Percentiles rank a stretch among this genome's conserved stretches.
phyloP scores from a whole-genome alignment of 2,329 filamentous ascomycete species.

The Calonectria pseudoreteaudii region DNA sequence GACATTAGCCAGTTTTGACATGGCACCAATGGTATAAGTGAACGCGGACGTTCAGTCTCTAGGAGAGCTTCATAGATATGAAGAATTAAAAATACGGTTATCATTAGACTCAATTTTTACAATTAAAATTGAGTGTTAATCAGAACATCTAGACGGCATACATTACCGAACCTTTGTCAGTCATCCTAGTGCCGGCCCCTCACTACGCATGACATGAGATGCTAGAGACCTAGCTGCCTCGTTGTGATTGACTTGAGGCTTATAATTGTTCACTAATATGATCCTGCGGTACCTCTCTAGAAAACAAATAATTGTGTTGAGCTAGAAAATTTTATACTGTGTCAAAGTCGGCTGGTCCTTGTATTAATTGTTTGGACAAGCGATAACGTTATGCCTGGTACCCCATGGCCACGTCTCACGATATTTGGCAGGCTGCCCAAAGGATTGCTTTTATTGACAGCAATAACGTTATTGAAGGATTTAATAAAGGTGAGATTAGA shows the following conservation, averaged over 20 bases:
- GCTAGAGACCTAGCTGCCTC: too few relatives aligned
- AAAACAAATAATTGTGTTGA: background rate
- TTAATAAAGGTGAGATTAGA: background rate
- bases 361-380: background rate
- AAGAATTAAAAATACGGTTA: background rate
- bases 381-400: background rate
- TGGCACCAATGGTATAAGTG: background rate
- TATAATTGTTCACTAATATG: background rate
- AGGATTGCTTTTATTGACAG: background rate
- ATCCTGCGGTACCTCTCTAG: background rate
- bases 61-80: background rate
- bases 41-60: background rate
- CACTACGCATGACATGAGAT: background rate
- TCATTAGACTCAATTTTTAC: too few relatives aligned
- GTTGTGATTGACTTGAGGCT: too few relatives aligned
- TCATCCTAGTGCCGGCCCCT: background rate
- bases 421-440: too few relatives aligned
- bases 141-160: background rate
- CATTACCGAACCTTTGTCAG: background rate
- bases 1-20: background rate
- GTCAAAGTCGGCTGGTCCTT: background rate
- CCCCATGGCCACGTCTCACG: background rate
- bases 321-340: background rate
- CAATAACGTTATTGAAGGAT: background rate
- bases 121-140: fast-evolving